Base-by-base conservation (phyloP, 2,329 filamentous ascomycete genomes). In the Botrytis tulipae region DNA sequence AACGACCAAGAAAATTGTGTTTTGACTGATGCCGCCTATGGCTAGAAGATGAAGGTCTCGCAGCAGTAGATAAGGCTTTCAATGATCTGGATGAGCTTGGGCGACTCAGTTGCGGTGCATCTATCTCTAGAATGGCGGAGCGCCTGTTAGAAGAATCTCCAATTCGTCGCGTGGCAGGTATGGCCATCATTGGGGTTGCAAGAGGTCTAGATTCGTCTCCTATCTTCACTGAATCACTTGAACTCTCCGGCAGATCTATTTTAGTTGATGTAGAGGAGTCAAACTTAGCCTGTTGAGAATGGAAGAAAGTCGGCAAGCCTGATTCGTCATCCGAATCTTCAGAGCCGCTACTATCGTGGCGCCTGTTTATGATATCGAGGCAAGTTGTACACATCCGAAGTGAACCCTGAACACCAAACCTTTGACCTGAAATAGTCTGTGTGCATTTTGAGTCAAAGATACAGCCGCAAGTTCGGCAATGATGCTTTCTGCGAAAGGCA, bases 391-490 rank as follows among this genome's bases (percentile, higher is more conserved):
- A 99, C 20, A 99, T 93, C 74, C 95, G 89, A 60, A 99, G 86
- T 22, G 90, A 93, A 10, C 94, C 93, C 66, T 91, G 89, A 68
- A 98, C 94, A 25, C 94, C 95, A 81, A 99, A 98, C 68, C 91
- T 90, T 76, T 92, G 89, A 9, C 95, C 96, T 9, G 94, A 89
- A 37, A 98, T 93, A n/a, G 95, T 90, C 8, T 92, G 92, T 0
- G 95, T 99, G 83, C 96, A 99, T 82, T 97, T 97, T 7, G 93
- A 93, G 82, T 98, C 96, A 80, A 99, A 99, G 62, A 99, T 99
- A 80, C 97, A 97, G n/a, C 96, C 96, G 81, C 96, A 99, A 0
- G 90, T 93, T 75, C 97, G 91, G 82, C 96, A 99, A 82, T 99
- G 96, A 82, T 99, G 96, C 81, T 99, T 99, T 76, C 96, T 90